These are phyloP conservation scores for Chenopodium album DNA, from an alignment of 148 eudicot genomes.

Conservation along the genomic window DNA sequence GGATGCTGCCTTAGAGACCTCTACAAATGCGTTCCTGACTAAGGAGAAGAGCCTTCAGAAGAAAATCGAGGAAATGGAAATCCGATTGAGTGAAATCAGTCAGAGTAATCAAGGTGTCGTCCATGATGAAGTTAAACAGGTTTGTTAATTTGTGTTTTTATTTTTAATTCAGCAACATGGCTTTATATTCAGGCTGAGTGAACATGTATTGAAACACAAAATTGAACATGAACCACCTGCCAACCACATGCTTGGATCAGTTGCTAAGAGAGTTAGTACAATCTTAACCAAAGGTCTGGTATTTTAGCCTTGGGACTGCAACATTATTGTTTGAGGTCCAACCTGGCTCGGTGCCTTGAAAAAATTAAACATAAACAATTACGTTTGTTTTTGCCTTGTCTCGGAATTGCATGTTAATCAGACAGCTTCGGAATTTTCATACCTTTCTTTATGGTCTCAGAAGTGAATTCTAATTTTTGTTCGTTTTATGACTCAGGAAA, in stretches of 20 bases:
- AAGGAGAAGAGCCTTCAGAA: conserved; percentile 64
- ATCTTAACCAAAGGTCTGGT: background rate
- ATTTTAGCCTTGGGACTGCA: background rate
- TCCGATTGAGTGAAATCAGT: conserved; percentile 42
- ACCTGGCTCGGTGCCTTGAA: background rate
- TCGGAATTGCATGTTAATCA: background rate
- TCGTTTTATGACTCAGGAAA: conserved; percentile 23
- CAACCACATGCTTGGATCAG: background rate
- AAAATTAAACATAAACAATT: background rate
- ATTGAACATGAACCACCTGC: background rate
- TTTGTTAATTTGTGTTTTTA: conserved; percentile 18
- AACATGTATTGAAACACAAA: background rate
- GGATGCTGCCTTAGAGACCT: conserved; percentile 68
- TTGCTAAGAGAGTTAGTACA: background rate
- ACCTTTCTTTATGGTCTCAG: background rate
- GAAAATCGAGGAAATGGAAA: conserved; percentile 67
- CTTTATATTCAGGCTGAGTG: background rate
- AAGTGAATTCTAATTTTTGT: background rate
- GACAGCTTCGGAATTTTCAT: background rate
- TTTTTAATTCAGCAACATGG: conserved; percentile 8
- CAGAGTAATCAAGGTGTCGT: conserved; percentile 26
- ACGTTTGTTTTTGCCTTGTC: background rate
- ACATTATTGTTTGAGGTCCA: background rate
- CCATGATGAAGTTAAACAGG: conserved; percentile 36
- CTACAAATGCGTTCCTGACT: conserved; percentile 56